Conservation (phyloP, 306 rosid genomes). For the Rosa persica region DNA sequence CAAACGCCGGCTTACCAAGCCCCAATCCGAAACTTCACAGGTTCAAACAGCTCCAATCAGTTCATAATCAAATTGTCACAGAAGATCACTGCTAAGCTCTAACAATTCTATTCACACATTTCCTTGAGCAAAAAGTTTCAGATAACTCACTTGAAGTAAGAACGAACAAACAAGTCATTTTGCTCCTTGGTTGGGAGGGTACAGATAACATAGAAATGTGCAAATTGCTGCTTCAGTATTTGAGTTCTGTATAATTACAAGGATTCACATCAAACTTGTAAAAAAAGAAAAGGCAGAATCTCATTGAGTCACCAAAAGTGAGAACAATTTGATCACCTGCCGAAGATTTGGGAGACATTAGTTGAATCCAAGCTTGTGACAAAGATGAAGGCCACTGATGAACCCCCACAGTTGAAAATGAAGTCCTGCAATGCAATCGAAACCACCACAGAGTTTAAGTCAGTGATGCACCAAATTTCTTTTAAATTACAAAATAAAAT, state of each 20-base stretch:
- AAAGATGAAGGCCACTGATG: conserved; percentile 78
- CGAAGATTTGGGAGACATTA: conserved; percentile 45
- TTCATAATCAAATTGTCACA: background rate
- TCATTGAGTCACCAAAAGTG: conserved; percentile 9
- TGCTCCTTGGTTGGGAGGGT: conserved; percentile 62
- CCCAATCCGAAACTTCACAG: conserved; percentile 60
- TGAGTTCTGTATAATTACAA: conserved; percentile 54
- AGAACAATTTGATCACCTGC: conserved; percentile 47
- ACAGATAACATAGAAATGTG: conserved; percentile 60
- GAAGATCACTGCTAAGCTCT: background rate
- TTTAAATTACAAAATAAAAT: background rate
- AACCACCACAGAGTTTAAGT: conserved; percentile 16
- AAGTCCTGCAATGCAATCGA: conserved; percentile 56
- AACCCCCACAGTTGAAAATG: conserved; percentile 89
- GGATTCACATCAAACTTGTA: background rate
- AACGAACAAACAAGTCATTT: conserved; percentile 57
- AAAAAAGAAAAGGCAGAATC: conserved; percentile 1
- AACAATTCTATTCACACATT: background rate
- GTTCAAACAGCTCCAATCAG: conserved; percentile 13
- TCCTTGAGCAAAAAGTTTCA: conserved; percentile 4
- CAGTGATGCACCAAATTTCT: background rate
- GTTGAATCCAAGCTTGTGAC: conserved; percentile 62
- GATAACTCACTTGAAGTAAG: conserved; percentile 73
- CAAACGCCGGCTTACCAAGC: conserved; percentile 85
- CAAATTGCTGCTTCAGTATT: conserved; percentile 66